phyloP scores from a whole-genome alignment of 306 rosid species.

The Castanea mollissima region DNA sequence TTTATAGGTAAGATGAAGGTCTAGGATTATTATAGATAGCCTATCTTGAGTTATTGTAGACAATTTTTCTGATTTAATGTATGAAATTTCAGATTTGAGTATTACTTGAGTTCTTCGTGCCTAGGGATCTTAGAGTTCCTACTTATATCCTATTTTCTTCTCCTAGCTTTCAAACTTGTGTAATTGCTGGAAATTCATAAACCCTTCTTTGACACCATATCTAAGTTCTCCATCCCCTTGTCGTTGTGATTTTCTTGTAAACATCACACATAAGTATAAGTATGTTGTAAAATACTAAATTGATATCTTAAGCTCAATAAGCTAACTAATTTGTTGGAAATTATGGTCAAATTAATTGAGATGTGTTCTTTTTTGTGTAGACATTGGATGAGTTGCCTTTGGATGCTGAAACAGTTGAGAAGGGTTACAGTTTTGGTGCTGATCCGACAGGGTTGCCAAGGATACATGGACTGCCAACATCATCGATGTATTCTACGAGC shows the following conservation, averaged over 20 bases:
- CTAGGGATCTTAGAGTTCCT: too few relatives aligned
- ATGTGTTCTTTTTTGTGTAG: slow-evolving; percentile 37
- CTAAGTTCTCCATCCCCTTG: too few relatives aligned
- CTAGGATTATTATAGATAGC: too few relatives aligned
- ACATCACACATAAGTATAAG: background rate
- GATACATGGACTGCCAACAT: slow-evolving; percentile 77
- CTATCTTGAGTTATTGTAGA: too few relatives aligned
- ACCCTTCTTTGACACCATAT: too few relatives aligned
- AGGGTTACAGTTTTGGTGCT: slow-evolving; percentile 67
- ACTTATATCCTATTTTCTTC: too few relatives aligned
- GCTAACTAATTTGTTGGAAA: background rate
- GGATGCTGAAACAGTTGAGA: slow-evolving; percentile 95
- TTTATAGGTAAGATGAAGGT: too few relatives aligned
- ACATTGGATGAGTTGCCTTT: slow-evolving; percentile 89
- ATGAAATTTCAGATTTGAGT: too few relatives aligned
- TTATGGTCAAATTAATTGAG: slow-evolving; percentile 21
- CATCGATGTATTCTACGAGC: slow-evolving; percentile 69
- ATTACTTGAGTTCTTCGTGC: too few relatives aligned
- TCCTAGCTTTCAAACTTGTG: too few relatives aligned
- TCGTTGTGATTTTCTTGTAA: background rate
- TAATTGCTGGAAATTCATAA: too few relatives aligned
- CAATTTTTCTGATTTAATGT: too few relatives aligned
- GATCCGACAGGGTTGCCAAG: slow-evolving; percentile 87
- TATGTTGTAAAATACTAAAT: background rate
- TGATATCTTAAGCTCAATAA: background rate